phyloP scores from a whole-genome alignment of 805 yeast genomes.

The Myxozyma mucilagina region DNA sequence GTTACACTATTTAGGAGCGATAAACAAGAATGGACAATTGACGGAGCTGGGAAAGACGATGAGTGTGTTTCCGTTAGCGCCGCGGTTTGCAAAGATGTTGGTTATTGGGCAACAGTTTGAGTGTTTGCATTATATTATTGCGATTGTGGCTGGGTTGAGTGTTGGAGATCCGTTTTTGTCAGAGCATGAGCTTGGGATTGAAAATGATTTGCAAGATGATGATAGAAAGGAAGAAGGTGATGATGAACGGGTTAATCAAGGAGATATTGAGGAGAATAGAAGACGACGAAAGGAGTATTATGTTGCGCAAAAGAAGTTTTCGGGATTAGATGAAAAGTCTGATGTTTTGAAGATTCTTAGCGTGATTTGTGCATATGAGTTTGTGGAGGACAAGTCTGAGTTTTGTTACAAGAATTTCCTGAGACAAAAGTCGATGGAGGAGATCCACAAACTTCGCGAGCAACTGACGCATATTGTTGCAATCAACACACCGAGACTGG shows the following conservation, averaged over 20 bases:
- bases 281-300: constrained; percentile 52
- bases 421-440: constrained; percentile 77
- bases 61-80: constrained; percentile 90
- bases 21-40: constrained; percentile 55
- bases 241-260: constrained; percentile 40
- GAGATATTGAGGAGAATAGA: constrained; percentile 14
- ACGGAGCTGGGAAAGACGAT: constrained; percentile 81
- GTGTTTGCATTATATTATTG: constrained; percentile 85
- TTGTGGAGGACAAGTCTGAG: constrained; percentile 50
- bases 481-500: constrained; percentile 43
- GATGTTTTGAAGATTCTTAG: constrained; percentile 76
- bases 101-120: constrained; percentile 82
- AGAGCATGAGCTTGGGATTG: constrained; percentile 71
- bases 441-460: constrained; percentile 73
- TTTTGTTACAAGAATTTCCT: constrained; percentile 67
- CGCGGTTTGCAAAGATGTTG: constrained; percentile 88
- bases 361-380: constrained; percentile 86
- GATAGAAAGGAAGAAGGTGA: constrained; percentile 38
- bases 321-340: constrained; percentile 67
- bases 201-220: constrained; percentile 32
- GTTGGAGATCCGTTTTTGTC: constrained; percentile 88
- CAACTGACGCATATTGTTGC: constrained; percentile 79
- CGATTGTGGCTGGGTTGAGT: constrained; percentile 86
- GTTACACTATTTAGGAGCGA: constrained; percentile 74
- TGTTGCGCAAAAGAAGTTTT: constrained; percentile 53